A percentile compares a stretch with the other conserved stretches of the same genome.
phyloP scores from a whole-genome alignment of 1,139 yeast species.

The Scheffersomyces quercinus region DNA sequence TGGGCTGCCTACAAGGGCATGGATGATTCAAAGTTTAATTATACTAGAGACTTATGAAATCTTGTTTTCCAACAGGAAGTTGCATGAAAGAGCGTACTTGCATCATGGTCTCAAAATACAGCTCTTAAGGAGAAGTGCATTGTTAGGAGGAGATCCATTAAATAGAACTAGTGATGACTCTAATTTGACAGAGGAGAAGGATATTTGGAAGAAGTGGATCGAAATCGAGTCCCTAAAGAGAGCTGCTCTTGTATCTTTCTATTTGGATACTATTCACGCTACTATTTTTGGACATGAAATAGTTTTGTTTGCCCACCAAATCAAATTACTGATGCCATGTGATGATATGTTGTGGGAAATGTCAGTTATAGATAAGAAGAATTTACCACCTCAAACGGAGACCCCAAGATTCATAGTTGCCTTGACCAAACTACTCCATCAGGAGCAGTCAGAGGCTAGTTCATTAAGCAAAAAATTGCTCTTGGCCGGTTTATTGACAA shows the following conservation, averaged over 20 bases:
- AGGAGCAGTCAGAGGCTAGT: background rate
- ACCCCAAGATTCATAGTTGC: background rate
- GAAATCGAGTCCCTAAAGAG: conserved; percentile 30
- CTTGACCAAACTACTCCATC: background rate
- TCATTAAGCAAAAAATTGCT: conserved; percentile 50
- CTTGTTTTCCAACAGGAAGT: background rate
- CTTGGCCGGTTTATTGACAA: conserved; percentile 65
- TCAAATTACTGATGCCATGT: conserved; percentile 4
- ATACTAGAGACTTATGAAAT: conserved; percentile 3
- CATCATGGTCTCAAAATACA: conserved; percentile 6
- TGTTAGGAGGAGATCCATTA: conserved; percentile 5
- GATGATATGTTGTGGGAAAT: conserved; percentile 5
- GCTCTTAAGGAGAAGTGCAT: conserved; percentile 3
- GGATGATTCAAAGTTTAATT: conserved; percentile 2
- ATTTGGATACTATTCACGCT: conserved; percentile 29
- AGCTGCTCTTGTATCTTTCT: conserved; percentile 28
- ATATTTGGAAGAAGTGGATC: conserved; percentile 27
- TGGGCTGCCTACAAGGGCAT: background rate
- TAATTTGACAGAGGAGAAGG: conserved; percentile 1
- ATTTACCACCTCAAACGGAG: background rate
- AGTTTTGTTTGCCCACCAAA: conserved; percentile 5
- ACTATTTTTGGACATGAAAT: conserved; percentile 28
- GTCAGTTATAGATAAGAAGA: background rate
- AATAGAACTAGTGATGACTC: conserved; percentile 1
- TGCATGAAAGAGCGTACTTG: conserved; percentile 6